Percentiles rank a stretch among this genome's conserved stretches.
These are phyloP conservation scores for Glycine tomentella DNA, from an alignment of 306 rosid species.

Conservation along the genomic window DNA sequence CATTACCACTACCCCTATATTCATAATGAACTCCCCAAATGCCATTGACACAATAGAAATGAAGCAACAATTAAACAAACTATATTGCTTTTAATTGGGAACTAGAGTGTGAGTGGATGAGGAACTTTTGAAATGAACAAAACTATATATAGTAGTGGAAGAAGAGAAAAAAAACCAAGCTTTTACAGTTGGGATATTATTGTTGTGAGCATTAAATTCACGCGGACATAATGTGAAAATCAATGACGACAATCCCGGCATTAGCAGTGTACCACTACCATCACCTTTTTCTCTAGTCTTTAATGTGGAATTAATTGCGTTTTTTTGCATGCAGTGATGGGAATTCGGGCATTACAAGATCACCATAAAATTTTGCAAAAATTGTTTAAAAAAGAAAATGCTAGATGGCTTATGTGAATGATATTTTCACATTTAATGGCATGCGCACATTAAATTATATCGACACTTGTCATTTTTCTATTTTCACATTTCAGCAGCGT, in stretches of 20 bases:
- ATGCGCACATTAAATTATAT: not conserved
- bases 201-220: conserved; percentile 56
- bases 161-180: conserved; percentile 7
- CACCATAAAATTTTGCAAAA: not conserved
- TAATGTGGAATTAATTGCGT: not conserved
- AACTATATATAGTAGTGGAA: conserved; percentile 53
- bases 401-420: not conserved
- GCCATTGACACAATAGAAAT: not conserved
- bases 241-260: conserved; percentile 22
- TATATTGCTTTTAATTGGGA: not conserved
- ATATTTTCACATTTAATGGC: not conserved
- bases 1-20: conserved; percentile 34
- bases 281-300: not conserved
- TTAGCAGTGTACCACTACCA: not conserved
- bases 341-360: not conserved
- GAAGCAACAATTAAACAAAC: not conserved
- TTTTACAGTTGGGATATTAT: conserved; percentile 54
- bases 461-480: not conserved
- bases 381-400: not conserved
- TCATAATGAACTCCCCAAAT: not conserved
- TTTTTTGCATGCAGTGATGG: not conserved
- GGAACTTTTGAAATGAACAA: conserved; percentile 27
- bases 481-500: not conserved
- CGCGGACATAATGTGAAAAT: conserved; percentile 45
- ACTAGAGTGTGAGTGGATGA: conserved; percentile 32